phyloP scores from a whole-genome alignment of 805 yeast genomes.

The Pichia eremophila region DNA sequence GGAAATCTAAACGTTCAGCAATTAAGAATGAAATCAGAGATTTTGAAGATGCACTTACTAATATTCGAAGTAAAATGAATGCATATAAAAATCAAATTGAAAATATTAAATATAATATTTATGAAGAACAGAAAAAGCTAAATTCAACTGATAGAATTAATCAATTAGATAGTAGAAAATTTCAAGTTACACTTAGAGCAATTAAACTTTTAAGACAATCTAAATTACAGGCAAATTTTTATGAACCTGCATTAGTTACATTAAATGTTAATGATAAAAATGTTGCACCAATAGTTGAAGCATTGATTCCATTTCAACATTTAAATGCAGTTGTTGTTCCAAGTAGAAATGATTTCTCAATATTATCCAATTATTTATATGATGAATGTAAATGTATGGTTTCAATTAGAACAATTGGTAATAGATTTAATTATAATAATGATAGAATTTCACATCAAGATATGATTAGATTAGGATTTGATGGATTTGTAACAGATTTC shows the following conservation, averaged over 20 bases:
- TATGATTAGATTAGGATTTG: slow-evolving; percentile 54
- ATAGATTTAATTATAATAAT: slow-evolving; percentile 5
- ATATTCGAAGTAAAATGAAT: slow-evolving; percentile 10
- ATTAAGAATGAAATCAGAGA: slow-evolving; percentile 17
- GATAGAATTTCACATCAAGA: slow-evolving; percentile 9
- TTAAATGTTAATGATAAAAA: slow-evolving; percentile 42
- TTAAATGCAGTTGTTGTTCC: slow-evolving; percentile 56
- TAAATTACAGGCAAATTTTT: slow-evolving; percentile 29
- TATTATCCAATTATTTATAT: slow-evolving; percentile 34
- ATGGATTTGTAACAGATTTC: slow-evolving; percentile 66
- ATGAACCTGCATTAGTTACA: slow-evolving; percentile 68
- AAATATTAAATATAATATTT: slow-evolving; percentile 13
- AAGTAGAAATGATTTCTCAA: slow-evolving; percentile 38
- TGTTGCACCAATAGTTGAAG: slow-evolving; percentile 49
- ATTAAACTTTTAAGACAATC: slow-evolving; percentile 33
- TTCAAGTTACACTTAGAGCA: slow-evolving; percentile 26
- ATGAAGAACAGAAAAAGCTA: slow-evolving; percentile 15
- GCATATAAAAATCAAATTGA: slow-evolving; percentile 10
- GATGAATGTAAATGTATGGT: slow-evolving; percentile 29
- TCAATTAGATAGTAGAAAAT: slow-evolving; percentile 29
- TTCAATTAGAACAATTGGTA: slow-evolving; percentile 43
- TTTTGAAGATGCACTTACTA: slow-evolving; percentile 13
- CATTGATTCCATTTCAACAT: slow-evolving; percentile 44
- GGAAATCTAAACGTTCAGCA: slow-evolving; percentile 19
- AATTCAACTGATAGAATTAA: slow-evolving; percentile 43